Base-by-base conservation (phyloP, 139 green algal genomes). In the Closterium sp. region DNA sequence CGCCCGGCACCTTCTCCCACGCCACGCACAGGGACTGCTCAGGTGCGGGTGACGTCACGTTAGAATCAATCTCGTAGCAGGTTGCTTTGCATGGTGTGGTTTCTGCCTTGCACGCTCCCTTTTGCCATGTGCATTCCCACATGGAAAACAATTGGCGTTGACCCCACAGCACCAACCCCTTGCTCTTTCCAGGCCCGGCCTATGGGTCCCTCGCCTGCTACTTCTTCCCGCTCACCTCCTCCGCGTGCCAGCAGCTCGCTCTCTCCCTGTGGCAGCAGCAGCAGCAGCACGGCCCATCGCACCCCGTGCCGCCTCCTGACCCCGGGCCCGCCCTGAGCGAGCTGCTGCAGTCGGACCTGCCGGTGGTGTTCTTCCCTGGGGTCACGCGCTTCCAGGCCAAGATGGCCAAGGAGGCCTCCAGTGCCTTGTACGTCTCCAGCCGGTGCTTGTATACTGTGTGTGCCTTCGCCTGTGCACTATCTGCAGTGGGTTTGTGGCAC, bases 11-110 rank as follows among this genome's bases (percentile, higher is more conserved):
- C 28, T 89, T 89, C 86, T 66, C 31, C 28, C 86, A 33, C 9
- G 86, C 86, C n/a, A 9, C n/a, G 7, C 86, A 89, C 31, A 76
- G 87, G 10, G 23, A 9, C 30, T 89, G 86, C 31, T 31, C 30
- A 84, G 86, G 86, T 89, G 86, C 16, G n/a, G n/a, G n/a, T n/a
- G n/a, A n/a, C n/a, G n/a, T n/a, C n/a, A n/a, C n/a, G n/a, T n/a
- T n/a, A n/a, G n/a, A n/a, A n/a, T n/a, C n/a, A n/a, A n/a, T 87
- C 84, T 87, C 33, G 25, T 87, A 87, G 76, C 28, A 16, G 84
- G 33, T 81, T 87, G 23, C 16, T 66, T 25, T 19, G 55, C 55
- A 76, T 16, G 6, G 6, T 55, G 36, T 55, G 36, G 36, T 55
- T 55, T 76, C 55, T 28, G 55, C 55, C 55, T 28, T 28, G 55